phyloP scores from a whole-genome alignment of 2,329 filamentous ascomycete genomes.

The Hyphodiscus sp. region DNA sequence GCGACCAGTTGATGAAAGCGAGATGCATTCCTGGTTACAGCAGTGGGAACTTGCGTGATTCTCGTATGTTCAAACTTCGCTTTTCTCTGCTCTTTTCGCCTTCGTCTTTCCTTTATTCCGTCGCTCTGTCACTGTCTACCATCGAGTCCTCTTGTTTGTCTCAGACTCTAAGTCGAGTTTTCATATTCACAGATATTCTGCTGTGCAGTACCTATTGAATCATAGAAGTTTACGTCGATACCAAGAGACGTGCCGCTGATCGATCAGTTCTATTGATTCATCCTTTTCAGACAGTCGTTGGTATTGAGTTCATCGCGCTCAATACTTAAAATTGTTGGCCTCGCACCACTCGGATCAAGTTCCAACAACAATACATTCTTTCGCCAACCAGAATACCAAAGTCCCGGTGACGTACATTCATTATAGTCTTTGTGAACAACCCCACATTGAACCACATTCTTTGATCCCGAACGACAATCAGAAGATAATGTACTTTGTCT shows the following conservation, averaged over 20 bases:
- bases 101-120: background rate
- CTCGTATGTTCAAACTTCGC: background rate
- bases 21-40: background rate
- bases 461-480: slow-evolving; percentile 2
- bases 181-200: slow-evolving; percentile 5
- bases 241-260: slow-evolving; percentile 1
- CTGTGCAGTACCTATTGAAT: slow-evolving; percentile 5
- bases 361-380: background rate
- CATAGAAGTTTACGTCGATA: slow-evolving; percentile 1
- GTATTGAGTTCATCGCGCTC: slow-evolving; percentile 1
- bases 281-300: background rate
- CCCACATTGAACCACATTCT: background rate
- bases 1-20: background rate
- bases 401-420: slow-evolving; percentile 5
- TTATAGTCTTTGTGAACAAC: background rate
- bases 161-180: slow-evolving; percentile 12
- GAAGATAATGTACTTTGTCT: slow-evolving; percentile 18
- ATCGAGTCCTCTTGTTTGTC: slow-evolving; percentile 3
- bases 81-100: background rate
- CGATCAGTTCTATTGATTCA: background rate
- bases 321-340: slow-evolving; percentile 3
- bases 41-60: background rate
- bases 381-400: background rate
- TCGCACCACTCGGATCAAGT: too few species aligned
- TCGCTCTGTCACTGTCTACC: background rate